Base-by-base conservation (phyloP, 805 yeast species). In the Grigorovia transvaalensis region DNA sequence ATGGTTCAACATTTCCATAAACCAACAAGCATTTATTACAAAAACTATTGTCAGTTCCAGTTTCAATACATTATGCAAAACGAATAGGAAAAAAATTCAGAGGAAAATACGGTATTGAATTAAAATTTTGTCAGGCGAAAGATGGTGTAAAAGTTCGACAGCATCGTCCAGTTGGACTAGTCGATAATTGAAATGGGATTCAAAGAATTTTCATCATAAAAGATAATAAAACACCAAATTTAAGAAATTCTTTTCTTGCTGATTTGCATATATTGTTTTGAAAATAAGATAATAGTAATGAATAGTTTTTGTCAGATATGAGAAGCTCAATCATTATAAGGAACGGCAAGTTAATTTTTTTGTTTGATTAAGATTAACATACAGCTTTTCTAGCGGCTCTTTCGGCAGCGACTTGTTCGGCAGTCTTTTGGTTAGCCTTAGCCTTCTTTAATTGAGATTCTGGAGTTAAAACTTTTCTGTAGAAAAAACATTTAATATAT, bases 361-460 rank as follows among this genome's bases (percentile, higher is more conserved):
- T 23, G 27, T 23, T 23, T 23, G 27, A 4, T 23, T 23, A 23
- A 23, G 27, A 23, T 23, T 44, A 61, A 85, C 95, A 74, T 85
- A 86, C 95, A 69, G 81, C 82, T 75, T 81, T 79, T 74, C 88
- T 80, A 62, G 82, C 85, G 70, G 74, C 78, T 77, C 81, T 84
- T 71, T 81, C 90, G 69, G 88, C 89, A 71, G 87, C 83, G 68
- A 84, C 79, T 74, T 82, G 80, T 71, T 82, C 86, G 63, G 83
- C 79, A 67, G 81, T 75, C 81, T 85, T 84, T 70, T 83, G 82
- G 72, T 81, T 79, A 74, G 85, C 81, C 79, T 84, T 80, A 67
- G 84, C 73, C 80, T 84, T 82, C 83, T 86, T 86, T 74, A 83
- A 75, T 73, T 82, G 84, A 71, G 93, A 75, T 82, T 86, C 95